A percentile compares a stretch with the other conserved stretches of the same genome.
phyloP scores from a whole-genome alignment of 768 basidiomycete species.

The Calocera cornea region DNA sequence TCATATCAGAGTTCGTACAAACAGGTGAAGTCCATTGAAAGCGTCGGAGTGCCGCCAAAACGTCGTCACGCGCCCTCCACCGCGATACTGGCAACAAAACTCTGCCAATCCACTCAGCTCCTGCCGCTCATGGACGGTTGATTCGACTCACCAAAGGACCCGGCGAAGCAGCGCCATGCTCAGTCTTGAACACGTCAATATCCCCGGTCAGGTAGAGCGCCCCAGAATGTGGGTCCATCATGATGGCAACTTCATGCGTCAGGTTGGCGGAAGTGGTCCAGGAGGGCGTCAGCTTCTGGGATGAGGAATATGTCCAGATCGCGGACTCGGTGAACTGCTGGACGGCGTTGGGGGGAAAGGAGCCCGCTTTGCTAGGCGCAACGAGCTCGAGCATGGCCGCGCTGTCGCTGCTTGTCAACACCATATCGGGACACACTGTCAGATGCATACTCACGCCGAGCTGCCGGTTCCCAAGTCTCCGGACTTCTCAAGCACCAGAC shows the following conservation, averaged over 20 bases:
- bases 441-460: not conserved
- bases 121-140: no score
- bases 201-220: not conserved
- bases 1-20: no score
- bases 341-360: not conserved
- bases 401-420: not conserved
- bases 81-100: no score
- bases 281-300: not conserved
- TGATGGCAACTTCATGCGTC: not conserved
- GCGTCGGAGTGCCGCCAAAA: no score
- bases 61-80: no score
- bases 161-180: not conserved
- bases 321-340: not conserved
- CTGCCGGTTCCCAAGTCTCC: not conserved
- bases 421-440: not conserved
- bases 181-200: not conserved
- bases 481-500: not conserved
- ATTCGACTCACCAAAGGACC: not conserved
- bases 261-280: not conserved
- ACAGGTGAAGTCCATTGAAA: no score
- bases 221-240: not conserved
- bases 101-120: no score
- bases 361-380: not conserved
- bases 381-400: not conserved
- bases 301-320: not conserved